These are phyloP conservation scores for Trifolium fragiferum DNA, from an alignment of 306 rosid genomes.

Conservation along the genomic window DNA sequence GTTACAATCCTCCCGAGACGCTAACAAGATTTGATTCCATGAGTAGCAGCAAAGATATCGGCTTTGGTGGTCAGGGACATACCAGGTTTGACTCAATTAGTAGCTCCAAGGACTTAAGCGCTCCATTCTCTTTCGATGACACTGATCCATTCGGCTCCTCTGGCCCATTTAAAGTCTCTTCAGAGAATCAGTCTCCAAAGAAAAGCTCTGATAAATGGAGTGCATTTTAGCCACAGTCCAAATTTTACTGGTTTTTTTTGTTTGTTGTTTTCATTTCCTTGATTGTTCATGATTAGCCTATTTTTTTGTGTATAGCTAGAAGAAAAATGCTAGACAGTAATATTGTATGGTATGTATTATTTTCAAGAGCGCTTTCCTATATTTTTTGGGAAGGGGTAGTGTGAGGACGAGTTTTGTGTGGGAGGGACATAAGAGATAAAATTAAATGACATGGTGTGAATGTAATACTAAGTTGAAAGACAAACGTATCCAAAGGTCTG, in stretches of 20 bases:
- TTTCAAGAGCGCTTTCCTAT: constrained; percentile 36
- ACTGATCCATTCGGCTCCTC: constrained; percentile 87
- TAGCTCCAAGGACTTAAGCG: constrained; percentile 66
- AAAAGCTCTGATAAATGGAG: constrained; percentile 81
- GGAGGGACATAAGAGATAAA: constrained; percentile 22
- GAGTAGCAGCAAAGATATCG: constrained; percentile 62
- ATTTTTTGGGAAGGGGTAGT: constrained; percentile 1
- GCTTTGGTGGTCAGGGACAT: constrained; percentile 50
- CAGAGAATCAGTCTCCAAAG: constrained; percentile 70
- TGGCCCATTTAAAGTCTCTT: constrained; percentile 84
- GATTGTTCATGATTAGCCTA: constrained; percentile 58
- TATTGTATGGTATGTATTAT: constrained; percentile 54
- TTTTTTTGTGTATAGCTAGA: constrained; percentile 73
- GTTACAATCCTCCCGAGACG: constrained; percentile 44
- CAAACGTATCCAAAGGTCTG: constrained; percentile 4
- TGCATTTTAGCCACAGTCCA: constrained; percentile 64
- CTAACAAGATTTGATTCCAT: constrained; percentile 64
- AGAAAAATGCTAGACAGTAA: constrained; percentile 45
- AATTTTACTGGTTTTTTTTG: constrained; percentile 26
- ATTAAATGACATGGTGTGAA: constrained; percentile 34
- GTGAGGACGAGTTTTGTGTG: constrained; percentile 29
- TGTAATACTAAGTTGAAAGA: constrained; percentile 41
- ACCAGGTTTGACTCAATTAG: constrained; percentile 75
- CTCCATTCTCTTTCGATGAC: constrained; percentile 76
- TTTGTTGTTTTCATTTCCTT: constrained; percentile 49